phyloP scores from a whole-genome alignment of 2,329 filamentous ascomycete species.

The Scedosporium dehoogii region DNA sequence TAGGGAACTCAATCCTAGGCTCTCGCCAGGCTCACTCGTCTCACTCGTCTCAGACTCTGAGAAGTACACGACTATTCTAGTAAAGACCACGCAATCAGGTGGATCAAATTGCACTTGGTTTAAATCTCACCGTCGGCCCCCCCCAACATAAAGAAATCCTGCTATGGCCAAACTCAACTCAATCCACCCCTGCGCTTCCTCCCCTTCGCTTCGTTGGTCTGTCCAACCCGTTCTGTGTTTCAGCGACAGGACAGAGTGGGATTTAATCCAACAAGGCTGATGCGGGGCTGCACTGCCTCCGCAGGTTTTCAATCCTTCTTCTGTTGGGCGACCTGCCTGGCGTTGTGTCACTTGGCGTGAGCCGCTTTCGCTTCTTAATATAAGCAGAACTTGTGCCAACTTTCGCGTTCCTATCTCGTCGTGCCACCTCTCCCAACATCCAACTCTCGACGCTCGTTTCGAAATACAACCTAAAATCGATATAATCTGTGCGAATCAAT shows the following conservation, averaged over 20 bases:
- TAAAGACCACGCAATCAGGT: no score
- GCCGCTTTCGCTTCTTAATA: background rate
- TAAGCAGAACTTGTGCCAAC: background rate
- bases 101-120: no score
- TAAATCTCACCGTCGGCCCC: background rate
- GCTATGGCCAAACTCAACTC: background rate
- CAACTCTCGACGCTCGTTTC: background rate
- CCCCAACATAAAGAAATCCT: background rate
- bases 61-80: no score
- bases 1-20: no score
- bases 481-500: no score
- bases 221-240: background rate
- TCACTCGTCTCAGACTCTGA: no score
- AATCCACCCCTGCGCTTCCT: background rate
- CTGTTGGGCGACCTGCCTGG: background rate
- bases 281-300: background rate
- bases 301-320: background rate
- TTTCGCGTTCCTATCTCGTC: background rate
- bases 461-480: no score
- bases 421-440: background rate
- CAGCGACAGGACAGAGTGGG: background rate
- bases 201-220: no score
- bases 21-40: no score
- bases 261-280: background rate
- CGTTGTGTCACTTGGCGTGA: background rate